These are phyloP conservation scores for Cyclotella cryptica DNA, from an alignment of 108 stramenopile genomes.

Conservation along the genomic window DNA sequence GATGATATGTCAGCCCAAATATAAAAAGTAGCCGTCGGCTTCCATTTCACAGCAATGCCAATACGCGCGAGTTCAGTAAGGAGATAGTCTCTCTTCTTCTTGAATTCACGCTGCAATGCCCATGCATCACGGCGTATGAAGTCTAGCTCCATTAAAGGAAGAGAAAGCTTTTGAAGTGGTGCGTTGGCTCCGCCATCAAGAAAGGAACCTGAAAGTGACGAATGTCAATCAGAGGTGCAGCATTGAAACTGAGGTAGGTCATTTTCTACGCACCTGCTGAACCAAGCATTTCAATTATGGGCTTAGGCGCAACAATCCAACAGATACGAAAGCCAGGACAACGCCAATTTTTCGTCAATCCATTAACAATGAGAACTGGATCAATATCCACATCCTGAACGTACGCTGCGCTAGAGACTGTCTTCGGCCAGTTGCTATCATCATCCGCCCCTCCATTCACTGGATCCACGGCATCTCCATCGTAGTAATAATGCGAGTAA, in stretches of 20 bases:
- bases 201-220: constrained; percentile 20
- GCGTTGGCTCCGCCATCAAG: constrained; percentile 63
- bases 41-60: constrained; percentile 48
- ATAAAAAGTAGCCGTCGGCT: constrained; percentile 55
- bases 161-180: constrained; percentile 51
- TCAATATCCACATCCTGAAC: constrained; percentile 58
- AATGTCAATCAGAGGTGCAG: background rate
- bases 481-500: constrained; percentile 63
- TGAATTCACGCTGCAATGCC: constrained; percentile 49
- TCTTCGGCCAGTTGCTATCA: constrained; percentile 60
- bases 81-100: constrained; percentile 48
- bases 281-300: constrained; percentile 52
- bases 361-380: constrained; percentile 59
- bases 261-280: constrained; percentile 39
- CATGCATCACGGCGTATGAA: constrained; percentile 54
- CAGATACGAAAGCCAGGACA: constrained; percentile 58
- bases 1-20: constrained; percentile 51
- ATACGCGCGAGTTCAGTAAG: constrained; percentile 30
- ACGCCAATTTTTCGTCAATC: constrained; percentile 64
- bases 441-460: constrained; percentile 57
- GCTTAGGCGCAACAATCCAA: constrained; percentile 59
- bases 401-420: constrained; percentile 53
- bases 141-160: constrained; percentile 54
- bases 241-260: background rate
- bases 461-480: constrained; percentile 52